Conservation (phyloP, 495 filamentous ascomycete species). For the Cladorrhinum samala region DNA sequence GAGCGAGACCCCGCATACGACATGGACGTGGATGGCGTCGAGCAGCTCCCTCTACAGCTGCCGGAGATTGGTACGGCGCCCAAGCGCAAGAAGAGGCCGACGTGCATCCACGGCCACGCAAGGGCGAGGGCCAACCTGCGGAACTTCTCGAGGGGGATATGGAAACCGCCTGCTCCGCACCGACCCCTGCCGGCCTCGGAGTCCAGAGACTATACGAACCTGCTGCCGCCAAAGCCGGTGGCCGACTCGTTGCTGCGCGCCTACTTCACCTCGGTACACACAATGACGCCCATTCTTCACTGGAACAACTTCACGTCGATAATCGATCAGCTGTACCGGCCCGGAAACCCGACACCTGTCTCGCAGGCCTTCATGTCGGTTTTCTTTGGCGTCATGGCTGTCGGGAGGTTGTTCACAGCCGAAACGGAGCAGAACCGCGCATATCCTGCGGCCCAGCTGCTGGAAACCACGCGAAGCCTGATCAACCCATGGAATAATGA, state of each 20-base stretch:
- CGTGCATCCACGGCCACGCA: conserved; percentile 60
- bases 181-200: conserved; percentile 47
- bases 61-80: conserved; percentile 65
- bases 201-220: conserved; percentile 44
- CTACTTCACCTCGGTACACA: conserved; percentile 72
- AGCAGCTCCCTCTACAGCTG: conserved; percentile 56
- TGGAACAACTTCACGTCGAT: conserved; percentile 78
- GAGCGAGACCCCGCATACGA: conserved; percentile 40
- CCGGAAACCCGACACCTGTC: conserved; percentile 56
- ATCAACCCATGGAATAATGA: conserved; percentile 82
- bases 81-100: conserved; percentile 52
- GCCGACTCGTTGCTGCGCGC: conserved; percentile 71
- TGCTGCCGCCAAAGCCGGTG: conserved; percentile 62
- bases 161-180: conserved; percentile 73
- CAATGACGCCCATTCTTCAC: conserved; percentile 76
- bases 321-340: conserved; percentile 70
- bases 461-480: conserved; percentile 62
- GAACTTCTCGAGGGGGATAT: conserved; percentile 67
- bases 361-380: conserved; percentile 72
- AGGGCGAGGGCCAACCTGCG: conserved; percentile 67
- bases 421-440: conserved; percentile 48
- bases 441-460: conserved; percentile 60
- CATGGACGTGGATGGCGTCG: conserved; percentile 57
- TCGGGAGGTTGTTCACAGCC: conserved; percentile 69
- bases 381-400: conserved; percentile 78